Base-by-base conservation (phyloP, 2,329 filamentous ascomycete species). In the Penicillium paneum region DNA sequence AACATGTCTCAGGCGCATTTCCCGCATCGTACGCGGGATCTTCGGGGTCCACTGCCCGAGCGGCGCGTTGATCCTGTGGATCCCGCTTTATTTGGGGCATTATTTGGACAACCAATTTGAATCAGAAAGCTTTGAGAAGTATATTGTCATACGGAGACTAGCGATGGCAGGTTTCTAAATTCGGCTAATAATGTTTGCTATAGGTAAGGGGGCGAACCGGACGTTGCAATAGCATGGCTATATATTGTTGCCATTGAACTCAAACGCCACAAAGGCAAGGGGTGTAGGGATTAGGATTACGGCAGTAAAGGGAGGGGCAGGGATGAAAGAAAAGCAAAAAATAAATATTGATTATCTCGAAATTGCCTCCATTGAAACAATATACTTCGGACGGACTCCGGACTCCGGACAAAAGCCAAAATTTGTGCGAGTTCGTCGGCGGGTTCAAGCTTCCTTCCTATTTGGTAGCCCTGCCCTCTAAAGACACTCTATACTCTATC, bases 401-500 rank as follows among this genome's bases (percentile, higher is more conserved):
- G 6, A 28, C 26, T 28, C 26, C 26, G 5, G 12, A 38, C 17
- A 21, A 5, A 40, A n/a, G 4, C 21, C 12, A 40, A 26, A 40
- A 26, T 26, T 41, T 5, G n/a, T 13, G 12, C 17, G 1, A 32
- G 12, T 31, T 13, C n/a, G 12, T 31, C 8, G 13, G 36, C 15
- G 17, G 32, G 31, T 24, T 28, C 2, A 36, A n/a, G 19, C 15
- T 3, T 26, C 21, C 36, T 42, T 28, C 21, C 36, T 42, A 39
- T 11, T 39, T 54, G 2, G 32, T 54, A n/a, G 53, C 7, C 26
- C 11, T 46, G 24, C 52, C 61, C 38, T 65, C 64, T 10, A 55
- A 47, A 10, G 61, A 64, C 3, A 69, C 65, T 1, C 56, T 61
- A 34, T 68, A 68, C 42, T 68, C 66, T 15, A 67, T 59, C 7